phyloP scores from a whole-genome alignment of 352 stramenopile genomes.

The Globisporangium abappressorium region DNA sequence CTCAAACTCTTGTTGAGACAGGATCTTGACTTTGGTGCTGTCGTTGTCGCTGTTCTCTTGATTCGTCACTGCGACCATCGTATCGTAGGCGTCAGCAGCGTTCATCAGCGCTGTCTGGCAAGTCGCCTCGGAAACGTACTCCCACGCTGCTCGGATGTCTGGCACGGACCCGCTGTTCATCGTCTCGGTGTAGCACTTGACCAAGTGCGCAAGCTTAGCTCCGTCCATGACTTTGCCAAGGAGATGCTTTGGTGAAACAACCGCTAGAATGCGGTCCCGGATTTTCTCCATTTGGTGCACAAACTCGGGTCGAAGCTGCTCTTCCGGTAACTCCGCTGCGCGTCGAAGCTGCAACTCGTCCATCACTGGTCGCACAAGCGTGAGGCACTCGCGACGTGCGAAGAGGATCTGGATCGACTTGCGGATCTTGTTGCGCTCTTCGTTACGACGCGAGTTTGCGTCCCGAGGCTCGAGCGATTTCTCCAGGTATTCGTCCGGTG shows the following conservation, averaged over 20 bases:
- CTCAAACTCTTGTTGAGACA: constrained; percentile 73
- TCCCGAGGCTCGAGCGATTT: constrained; percentile 65
- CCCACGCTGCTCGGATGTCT: constrained; percentile 83
- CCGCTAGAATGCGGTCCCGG: constrained; percentile 42
- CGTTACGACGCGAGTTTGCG: constrained; percentile 34
- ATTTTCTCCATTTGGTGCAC: constrained; percentile 61
- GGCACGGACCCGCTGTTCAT: constrained; percentile 77
- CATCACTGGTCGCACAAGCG: constrained; percentile 69
- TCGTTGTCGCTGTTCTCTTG: constrained; percentile 22
- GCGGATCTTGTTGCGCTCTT: constrained; percentile 72
- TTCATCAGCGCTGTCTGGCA: constrained; percentile 55
- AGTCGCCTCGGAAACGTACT: constrained; percentile 79
- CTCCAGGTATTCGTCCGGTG: constrained; percentile 75
- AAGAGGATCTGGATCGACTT: constrained; percentile 69
- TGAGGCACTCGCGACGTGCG: constrained; percentile 67
- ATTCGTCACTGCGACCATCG: constrained; percentile 33
- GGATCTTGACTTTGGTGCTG: constrained; percentile 32
- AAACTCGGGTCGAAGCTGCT: constrained; percentile 77
- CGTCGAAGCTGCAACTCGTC: constrained; percentile 60
- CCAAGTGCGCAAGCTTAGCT: constrained; percentile 56
- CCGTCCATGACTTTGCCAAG: constrained; percentile 67
- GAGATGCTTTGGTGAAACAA: constrained; percentile 61
- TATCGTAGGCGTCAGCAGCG: constrained; percentile 60
- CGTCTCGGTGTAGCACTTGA: constrained; percentile 65
- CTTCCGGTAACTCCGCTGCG: constrained; percentile 48